A percentile compares a stretch with the other conserved stretches of the same genome.
phyloP scores from a whole-genome alignment of 2,329 filamentous ascomycete genomes.

The Sarocladium strictum region DNA sequence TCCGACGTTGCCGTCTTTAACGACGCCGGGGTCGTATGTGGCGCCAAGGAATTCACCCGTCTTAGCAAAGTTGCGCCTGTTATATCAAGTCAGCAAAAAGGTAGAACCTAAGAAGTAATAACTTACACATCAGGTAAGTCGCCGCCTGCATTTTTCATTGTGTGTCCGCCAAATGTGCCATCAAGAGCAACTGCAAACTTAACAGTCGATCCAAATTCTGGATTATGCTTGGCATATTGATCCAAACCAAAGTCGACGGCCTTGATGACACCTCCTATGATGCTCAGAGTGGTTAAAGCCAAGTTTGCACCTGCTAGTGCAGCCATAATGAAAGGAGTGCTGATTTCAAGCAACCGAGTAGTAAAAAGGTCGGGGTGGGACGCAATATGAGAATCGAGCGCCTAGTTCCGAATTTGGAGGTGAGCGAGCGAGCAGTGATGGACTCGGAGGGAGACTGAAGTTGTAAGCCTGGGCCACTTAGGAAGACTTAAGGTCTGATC shows the following conservation, averaged over 20 bases:
- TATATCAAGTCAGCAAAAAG: conserved; percentile 12
- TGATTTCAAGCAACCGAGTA: not conserved
- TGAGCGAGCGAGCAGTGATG: not conserved
- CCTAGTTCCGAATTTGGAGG: not conserved
- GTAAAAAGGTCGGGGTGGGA: not conserved
- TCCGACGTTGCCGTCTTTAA: conserved; percentile 15
- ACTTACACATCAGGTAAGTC: conserved; percentile 8
- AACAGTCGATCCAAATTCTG: not conserved
- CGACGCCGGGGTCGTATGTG: conserved; percentile 15
- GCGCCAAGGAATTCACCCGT: conserved; percentile 18
- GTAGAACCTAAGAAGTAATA: not conserved
- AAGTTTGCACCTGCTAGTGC: not conserved
- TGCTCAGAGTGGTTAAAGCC: not conserved
- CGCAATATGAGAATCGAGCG: not conserved
- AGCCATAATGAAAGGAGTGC: not conserved
- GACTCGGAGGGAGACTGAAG: not conserved
- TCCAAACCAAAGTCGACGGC: not conserved
- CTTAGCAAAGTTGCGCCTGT: conserved; percentile 21
- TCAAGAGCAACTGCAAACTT: conserved; percentile 1
- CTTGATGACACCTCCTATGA: not conserved
- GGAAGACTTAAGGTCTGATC: too few relatives aligned
- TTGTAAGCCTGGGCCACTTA: not conserved
- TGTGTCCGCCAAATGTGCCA: not conserved
- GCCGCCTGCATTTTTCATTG: not conserved
- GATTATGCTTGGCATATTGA: not conserved